Base-by-base conservation (phyloP, 2,329 filamentous ascomycete genomes). In the Fusarium nematophilum region DNA sequence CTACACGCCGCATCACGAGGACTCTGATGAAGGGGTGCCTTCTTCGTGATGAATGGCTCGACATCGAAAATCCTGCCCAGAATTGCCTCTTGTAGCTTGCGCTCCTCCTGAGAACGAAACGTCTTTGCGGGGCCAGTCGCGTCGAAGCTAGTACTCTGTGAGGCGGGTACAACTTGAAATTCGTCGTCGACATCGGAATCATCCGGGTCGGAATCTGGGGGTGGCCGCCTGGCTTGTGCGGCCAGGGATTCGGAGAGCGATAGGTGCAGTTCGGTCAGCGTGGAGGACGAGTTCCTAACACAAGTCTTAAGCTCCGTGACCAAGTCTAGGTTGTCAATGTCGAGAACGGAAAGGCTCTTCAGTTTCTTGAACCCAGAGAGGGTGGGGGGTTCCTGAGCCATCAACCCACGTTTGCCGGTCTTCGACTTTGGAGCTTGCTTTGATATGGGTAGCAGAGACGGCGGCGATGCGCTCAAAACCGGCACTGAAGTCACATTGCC, bases 261-360 rank as follows among this genome's bases (percentile, higher is more conserved):
- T 11, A 89, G 71, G 44, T 82, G 79, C 21, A 89, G 72, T 38
- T 82, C 79, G 17, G 76, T 81, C 17, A 89, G 74, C 0, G 84
- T 84, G 2, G 81, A 76, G 3, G 81, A 78, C 1, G 82, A 88
- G 59, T 83, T 83, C 9, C 76, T 76, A 18, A 89, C 73, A 64
- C 85, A 87, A 5, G 76, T 66, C 57, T 80, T 82, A 57, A 89
- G 76, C 70, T 89, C 86, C 2, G 77, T 70, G 10, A 87, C 66
- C 26, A 85, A 75, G 27, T 86, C 83, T 5, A 87, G 74, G 23
- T 74, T 79, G 55, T 89, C 86, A 46, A 89, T 87, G 58, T 89
- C 86, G 27, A 89, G 75, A 6, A 89, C 74, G 4, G 80, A 74
- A 11, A 89, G 73, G 5, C 69, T 80, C 59, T 79, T 81, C 11